phyloP scores from a whole-genome alignment of 306 rosid genomes.

The Erythrophleum fordii region DNA sequence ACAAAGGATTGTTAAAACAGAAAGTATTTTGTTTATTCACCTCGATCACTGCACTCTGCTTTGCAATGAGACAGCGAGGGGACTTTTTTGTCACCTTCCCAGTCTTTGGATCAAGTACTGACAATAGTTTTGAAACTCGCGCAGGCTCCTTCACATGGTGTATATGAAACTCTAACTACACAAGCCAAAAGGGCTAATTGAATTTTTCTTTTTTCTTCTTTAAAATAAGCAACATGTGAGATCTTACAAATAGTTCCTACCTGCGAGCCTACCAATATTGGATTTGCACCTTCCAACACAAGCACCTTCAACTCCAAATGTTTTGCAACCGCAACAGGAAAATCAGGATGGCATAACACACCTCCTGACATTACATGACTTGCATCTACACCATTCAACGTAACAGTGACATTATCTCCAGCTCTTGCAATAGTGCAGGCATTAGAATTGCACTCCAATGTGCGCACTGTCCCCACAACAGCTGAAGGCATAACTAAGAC shows the following conservation, averaged over 20 bases:
- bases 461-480: constrained; percentile 73
- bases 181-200: constrained; percentile 23
- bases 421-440: constrained; percentile 83
- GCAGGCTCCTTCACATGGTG: constrained; percentile 91
- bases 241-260: constrained; percentile 44
- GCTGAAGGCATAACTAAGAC: constrained; percentile 95
- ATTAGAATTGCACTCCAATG: constrained; percentile 81
- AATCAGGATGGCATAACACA: constrained; percentile 93
- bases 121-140: constrained; percentile 69
- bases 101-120: constrained; percentile 82
- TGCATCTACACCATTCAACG: constrained; percentile 76
- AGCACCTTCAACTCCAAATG: constrained; percentile 88
- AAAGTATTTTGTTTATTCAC: constrained; percentile 48
- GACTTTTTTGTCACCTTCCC: constrained; percentile 82
- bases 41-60: constrained; percentile 92
- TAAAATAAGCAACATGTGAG: not conserved
- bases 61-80: constrained; percentile 84
- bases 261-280: constrained; percentile 87
- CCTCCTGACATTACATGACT: constrained; percentile 80
- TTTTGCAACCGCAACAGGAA: constrained; percentile 74
- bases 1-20: not conserved
- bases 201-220: not conserved
- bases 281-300: constrained; percentile 79
- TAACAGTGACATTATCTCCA: constrained; percentile 86
- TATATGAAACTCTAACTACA: constrained; percentile 89